A percentile compares a stretch with the other conserved stretches of the same genome.
Evolutionary conservation across 2,329 filamentous ascomycete species (phyloP).

Genomic region (Ophiostoma sp.): DNA sequence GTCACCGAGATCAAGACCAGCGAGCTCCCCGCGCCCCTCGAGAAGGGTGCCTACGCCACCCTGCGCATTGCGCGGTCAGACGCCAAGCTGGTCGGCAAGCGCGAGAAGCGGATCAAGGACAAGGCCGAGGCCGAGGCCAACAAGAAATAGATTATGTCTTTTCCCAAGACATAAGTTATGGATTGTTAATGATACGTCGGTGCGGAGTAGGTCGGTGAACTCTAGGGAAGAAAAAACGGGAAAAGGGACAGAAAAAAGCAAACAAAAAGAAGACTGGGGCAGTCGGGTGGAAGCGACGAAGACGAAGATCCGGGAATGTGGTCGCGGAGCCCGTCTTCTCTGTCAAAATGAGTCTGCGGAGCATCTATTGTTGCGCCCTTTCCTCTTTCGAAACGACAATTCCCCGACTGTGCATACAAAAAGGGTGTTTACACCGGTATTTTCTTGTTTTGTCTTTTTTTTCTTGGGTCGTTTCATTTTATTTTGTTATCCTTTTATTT

Average conservation of each 20-base stretch:
- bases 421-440: conserved; percentile 21
- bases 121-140: conserved; percentile 79
- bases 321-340: background rate
- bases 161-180: background rate
- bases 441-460: conserved; percentile 16
- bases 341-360: too few relatives aligned
- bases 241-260: conserved; percentile 9
- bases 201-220: background rate
- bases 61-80: conserved; percentile 84
- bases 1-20: conserved; percentile 78
- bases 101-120: conserved; percentile 91
- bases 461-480: conserved; percentile 22
- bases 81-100: conserved; percentile 75
- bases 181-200: background rate
- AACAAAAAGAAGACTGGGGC: conserved; percentile 2
- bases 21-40: conserved; percentile 75
- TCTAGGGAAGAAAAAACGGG: background rate
- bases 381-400: background rate
- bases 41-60: conserved; percentile 76
- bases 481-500: conserved; percentile 20
- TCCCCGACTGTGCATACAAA: background rate
- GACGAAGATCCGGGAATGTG: background rate
- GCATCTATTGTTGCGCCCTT: background rate
- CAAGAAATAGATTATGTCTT: conserved; percentile 72
- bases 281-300: background rate